These are phyloP conservation scores for Dunaliella salina DNA, from an alignment of 163 green algal species.

Conservation along the genomic window DNA sequence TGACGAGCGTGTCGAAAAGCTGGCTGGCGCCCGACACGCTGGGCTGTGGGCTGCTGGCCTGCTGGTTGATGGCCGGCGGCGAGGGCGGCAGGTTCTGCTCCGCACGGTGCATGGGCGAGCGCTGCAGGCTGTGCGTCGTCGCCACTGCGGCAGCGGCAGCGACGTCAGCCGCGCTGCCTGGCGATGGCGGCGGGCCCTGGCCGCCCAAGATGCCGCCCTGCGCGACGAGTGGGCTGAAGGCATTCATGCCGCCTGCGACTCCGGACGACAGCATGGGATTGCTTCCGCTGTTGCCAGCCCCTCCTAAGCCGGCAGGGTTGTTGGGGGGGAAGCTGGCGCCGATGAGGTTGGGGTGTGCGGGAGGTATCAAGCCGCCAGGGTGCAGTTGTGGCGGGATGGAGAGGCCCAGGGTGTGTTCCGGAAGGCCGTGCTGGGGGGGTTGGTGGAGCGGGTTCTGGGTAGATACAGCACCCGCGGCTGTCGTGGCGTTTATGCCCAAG, in stretches of 20 bases:
- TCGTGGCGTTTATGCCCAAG: no score
- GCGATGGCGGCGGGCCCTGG: not conserved
- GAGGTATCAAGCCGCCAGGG: no score
- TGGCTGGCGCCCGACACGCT: slow-evolving; percentile 39
- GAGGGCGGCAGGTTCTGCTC: not conserved
- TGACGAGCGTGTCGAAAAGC: slow-evolving; percentile 70
- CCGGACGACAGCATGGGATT: not conserved
- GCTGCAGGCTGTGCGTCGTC: not conserved
- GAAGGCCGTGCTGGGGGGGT: no score
- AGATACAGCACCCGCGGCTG: no score
- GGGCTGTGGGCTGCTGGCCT: slow-evolving; percentile 31
- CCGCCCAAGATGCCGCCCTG: slow-evolving; percentile 5
- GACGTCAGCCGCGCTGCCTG: not conserved
- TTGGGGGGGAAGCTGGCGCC: no score
- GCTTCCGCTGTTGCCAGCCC: no score
- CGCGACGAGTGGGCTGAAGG: slow-evolving; percentile 1
- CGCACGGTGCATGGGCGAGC: not conserved
- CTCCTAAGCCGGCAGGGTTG: no score
- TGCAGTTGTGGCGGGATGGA: not conserved
- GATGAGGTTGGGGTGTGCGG: no score
- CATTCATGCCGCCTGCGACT: not conserved
- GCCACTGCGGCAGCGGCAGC: not conserved
- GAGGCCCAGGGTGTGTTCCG: not conserved
- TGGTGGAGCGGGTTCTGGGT: no score
- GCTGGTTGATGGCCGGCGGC: slow-evolving; percentile 2